Percentiles rank a stretch among this genome's conserved stretches.
Conservation (phyloP, 108 stramenopile genomes). For the Cyclotella sp. region DNA sequence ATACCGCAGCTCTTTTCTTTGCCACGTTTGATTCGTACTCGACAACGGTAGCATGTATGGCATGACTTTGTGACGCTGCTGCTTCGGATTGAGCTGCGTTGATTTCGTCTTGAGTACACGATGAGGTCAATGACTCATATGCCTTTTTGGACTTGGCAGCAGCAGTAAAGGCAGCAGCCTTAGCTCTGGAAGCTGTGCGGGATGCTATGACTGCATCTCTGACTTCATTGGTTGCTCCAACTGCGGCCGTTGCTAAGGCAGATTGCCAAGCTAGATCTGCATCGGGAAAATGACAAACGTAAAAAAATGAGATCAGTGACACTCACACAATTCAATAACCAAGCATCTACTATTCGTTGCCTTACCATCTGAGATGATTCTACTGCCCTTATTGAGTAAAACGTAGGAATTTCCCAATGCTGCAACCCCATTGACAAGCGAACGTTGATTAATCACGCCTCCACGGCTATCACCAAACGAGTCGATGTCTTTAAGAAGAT, state of each 20-base stretch:
- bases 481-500: slow-evolving; percentile 75
- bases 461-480: slow-evolving; percentile 82
- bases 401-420: slow-evolving; percentile 62
- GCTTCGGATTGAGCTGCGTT: slow-evolving; percentile 69
- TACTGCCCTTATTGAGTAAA: slow-evolving; percentile 60
- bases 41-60: slow-evolving; percentile 86
- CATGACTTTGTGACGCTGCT: slow-evolving; percentile 82
- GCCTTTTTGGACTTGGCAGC: slow-evolving; percentile 65
- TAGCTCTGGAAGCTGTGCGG: slow-evolving; percentile 63
- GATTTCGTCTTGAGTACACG: slow-evolving; percentile 66
- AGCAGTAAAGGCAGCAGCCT: slow-evolving; percentile 49
- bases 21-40: slow-evolving; percentile 86
- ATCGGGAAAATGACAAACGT: neutral
- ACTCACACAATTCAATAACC: neutral
- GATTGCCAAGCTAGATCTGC: slow-evolving; percentile 87
- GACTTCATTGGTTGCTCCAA: slow-evolving; percentile 78
- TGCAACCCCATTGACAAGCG: slow-evolving; percentile 73
- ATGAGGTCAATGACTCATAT: slow-evolving; percentile 51
- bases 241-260: slow-evolving; percentile 76
- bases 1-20: slow-evolving; percentile 75
- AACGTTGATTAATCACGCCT: slow-evolving; percentile 74
- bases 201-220: slow-evolving; percentile 75
- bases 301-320: slow-evolving; percentile 14
- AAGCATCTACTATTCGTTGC: neutral
- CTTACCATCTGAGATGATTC: slow-evolving; percentile 75